Conservation (phyloP, 2,329 filamentous ascomycete genomes). For the Xylariaceae sp. region DNA sequence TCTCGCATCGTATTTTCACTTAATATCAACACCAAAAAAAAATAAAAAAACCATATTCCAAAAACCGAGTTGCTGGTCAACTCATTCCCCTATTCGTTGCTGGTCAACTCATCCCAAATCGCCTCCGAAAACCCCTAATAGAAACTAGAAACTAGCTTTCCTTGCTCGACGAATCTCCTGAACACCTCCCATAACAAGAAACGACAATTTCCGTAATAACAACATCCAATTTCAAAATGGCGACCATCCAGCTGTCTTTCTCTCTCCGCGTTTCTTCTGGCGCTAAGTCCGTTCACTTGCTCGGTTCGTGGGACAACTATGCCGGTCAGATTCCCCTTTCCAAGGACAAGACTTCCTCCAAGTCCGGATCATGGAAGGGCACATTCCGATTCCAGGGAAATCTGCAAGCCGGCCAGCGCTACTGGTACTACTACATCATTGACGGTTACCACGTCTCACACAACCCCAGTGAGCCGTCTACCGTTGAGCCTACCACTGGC, state of each 20-base stretch:
- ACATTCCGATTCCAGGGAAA: constrained; percentile 95
- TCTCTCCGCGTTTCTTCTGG: constrained; percentile 91
- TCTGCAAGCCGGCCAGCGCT: constrained; percentile 81
- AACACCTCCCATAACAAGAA: constrained; percentile 34
- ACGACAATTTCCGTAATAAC: constrained; percentile 36
- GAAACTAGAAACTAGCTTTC: constrained; percentile 48
- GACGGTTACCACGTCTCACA: constrained; percentile 98
- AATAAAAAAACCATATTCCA: constrained; percentile 37
- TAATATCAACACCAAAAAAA: constrained; percentile 19
- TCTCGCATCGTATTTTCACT: constrained; percentile 33
- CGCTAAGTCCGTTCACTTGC: constrained; percentile 94
- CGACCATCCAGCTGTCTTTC: constrained; percentile 90
- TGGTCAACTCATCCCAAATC: constrained; percentile 45
- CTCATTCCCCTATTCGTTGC: constrained; percentile 37
- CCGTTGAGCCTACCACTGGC: constrained; percentile 91
- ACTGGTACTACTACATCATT: constrained; percentile 99
- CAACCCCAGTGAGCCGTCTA: constrained; percentile 85
- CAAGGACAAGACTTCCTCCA: constrained; percentile 76
- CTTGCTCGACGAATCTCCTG: constrained; percentile 48
- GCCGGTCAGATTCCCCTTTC: constrained; percentile 87
- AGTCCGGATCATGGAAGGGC: constrained; percentile 89
- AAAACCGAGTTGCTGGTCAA: constrained; percentile 1
- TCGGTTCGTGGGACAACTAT: constrained; percentile 99
- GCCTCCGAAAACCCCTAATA: constrained; percentile 38
- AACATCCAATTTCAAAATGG: constrained; percentile 58